These are phyloP conservation scores for Nyctanthes arbortristis DNA, from an alignment of 257 asterid genomes.

Conservation along the genomic window DNA sequence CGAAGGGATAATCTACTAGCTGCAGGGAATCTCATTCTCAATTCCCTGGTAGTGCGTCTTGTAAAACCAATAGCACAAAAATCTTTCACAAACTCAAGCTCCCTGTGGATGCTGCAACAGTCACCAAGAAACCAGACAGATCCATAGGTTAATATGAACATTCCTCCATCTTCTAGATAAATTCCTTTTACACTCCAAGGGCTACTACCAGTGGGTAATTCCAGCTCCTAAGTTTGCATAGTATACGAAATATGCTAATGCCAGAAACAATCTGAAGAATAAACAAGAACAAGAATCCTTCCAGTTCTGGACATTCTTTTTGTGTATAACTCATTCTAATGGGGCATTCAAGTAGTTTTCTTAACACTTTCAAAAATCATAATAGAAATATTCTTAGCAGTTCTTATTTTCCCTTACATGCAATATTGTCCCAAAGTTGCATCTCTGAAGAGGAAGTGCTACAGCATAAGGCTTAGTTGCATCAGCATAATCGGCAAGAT, in stretches of 20 bases:
- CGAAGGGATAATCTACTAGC: neutral
- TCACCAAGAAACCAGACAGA: neutral
- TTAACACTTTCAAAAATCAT: neutral
- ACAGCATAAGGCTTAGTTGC: slow-evolving; percentile 72
- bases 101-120: no score
- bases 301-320: neutral
- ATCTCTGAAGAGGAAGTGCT: slow-evolving; percentile 82
- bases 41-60: no score
- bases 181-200: neutral
- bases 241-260: neutral
- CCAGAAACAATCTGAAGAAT: neutral
- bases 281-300: neutral
- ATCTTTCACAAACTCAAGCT: no score
- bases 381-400: slow-evolving; percentile 3
- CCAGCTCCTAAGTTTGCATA: neutral
- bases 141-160: neutral
- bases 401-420: slow-evolving; percentile 57
- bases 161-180: neutral
- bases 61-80: no score
- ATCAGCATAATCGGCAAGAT: slow-evolving; percentile 93
- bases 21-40: no score
- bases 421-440: slow-evolving; percentile 75
- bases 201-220: neutral
- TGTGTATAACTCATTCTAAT: neutral
- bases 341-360: neutral